Evolutionary conservation across 1,139 yeast genomes (phyloP).

Genomic region (Candida sp.): DNA sequence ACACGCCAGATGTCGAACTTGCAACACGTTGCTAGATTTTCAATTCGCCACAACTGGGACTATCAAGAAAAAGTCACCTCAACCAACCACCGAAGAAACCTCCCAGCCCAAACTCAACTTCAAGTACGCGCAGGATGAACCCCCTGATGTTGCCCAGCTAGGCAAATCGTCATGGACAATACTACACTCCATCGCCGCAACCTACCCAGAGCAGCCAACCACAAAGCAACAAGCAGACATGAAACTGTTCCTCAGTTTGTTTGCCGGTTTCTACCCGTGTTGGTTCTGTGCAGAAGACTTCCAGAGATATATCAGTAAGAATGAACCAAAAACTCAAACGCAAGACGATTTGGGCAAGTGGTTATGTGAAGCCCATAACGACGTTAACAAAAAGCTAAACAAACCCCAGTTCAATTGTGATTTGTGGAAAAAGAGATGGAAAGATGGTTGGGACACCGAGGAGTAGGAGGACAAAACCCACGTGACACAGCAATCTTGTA

Average conservation of each 20-base stretch:
- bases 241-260: constrained; percentile 67
- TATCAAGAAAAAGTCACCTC: constrained; percentile 6
- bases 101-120: constrained; percentile 5
- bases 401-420: constrained; percentile 87
- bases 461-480: constrained; percentile 3
- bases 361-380: constrained; percentile 96
- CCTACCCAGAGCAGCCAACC: constrained; percentile 76
- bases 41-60: constrained; percentile 55
- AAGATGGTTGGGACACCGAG: constrained; percentile 46
- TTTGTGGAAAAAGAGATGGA: constrained; percentile 95
- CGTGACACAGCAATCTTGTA: constrained; percentile 3
- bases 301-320: constrained; percentile 57
- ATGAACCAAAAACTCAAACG: constrained; percentile 69
- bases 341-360: constrained; percentile 87
- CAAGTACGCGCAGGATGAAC: constrained; percentile 56
- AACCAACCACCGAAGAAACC: constrained; percentile 13
- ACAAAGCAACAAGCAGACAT: constrained; percentile 69
- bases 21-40: constrained; percentile 80
- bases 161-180: constrained; percentile 96
- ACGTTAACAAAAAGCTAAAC: constrained; percentile 82
- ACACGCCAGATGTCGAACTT: constrained; percentile 69
- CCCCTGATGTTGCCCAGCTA: constrained; percentile 83
- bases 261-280: constrained; percentile 90
- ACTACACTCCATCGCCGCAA: constrained; percentile 89
- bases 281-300: constrained; percentile 94